These are phyloP conservation scores for Bretschneidera sinensis DNA, from an alignment of 345 rosid species.

Conservation along the genomic window DNA sequence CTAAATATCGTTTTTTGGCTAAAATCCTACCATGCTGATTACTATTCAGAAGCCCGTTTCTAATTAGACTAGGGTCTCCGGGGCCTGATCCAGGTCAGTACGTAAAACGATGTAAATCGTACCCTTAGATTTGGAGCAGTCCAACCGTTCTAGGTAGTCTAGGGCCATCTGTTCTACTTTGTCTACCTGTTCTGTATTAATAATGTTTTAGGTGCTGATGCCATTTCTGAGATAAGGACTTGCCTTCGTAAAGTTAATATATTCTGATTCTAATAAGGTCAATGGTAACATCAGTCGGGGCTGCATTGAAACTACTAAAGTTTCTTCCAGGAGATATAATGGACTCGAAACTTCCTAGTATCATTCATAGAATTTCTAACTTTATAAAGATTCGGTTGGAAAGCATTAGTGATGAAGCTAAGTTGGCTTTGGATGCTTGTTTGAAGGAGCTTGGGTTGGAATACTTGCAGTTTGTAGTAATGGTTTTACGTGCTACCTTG, in stretches of 20 bases:
- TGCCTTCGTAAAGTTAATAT: slow-evolving; percentile 58
- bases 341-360: slow-evolving; percentile 71
- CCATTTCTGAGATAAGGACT: slow-evolving; percentile 38
- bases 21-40: no score
- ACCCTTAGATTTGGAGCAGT: no score
- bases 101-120: no score
- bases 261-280: slow-evolving; percentile 56
- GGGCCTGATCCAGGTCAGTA: no score
- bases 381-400: slow-evolving; percentile 67
- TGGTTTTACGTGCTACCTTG: slow-evolving; percentile 57
- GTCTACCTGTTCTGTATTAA: no score
- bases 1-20: no score
- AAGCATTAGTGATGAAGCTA: slow-evolving; percentile 70
- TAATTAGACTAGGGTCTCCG: no score
- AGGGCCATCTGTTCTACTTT: no score
- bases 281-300: slow-evolving; percentile 61
- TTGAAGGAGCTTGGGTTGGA: slow-evolving; percentile 87
- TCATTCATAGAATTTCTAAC: slow-evolving; percentile 63
- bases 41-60: no score
- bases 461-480: slow-evolving; percentile 61
- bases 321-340: slow-evolving; percentile 72
- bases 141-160: no score
- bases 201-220: slow-evolving; percentile 15
- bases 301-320: slow-evolving; percentile 79
- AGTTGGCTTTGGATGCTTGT: slow-evolving; percentile 79